Evolutionary conservation across 2,329 filamentous ascomycete species (phyloP).

Genomic region (Calonectria ilicicola): DNA sequence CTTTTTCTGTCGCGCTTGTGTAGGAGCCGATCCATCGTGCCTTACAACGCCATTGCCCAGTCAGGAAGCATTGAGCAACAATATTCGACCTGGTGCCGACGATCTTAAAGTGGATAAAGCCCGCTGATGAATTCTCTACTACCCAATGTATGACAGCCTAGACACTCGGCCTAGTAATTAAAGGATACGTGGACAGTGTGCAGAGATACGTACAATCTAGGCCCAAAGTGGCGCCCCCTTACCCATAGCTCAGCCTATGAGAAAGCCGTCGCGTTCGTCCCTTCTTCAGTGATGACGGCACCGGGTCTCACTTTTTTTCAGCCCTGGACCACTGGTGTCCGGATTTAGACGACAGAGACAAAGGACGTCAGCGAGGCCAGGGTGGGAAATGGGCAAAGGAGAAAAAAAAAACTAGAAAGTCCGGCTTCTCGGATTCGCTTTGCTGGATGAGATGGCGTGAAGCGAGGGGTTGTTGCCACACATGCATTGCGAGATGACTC

Average conservation of each 20-base stretch:
- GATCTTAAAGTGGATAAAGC: background rate
- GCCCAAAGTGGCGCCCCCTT: slow-evolving; percentile 5
- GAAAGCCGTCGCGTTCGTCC: slow-evolving; percentile 6
- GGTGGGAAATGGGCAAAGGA: background rate
- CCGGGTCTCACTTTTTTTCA: slow-evolving; percentile 11
- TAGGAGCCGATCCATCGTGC: background rate
- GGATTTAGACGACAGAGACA: slow-evolving; percentile 9
- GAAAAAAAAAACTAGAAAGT: background rate
- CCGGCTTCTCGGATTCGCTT: background rate
- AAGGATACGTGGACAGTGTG: slow-evolving; percentile 10
- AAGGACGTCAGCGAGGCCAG: background rate
- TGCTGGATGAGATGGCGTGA: background rate
- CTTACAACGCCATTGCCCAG: background rate
- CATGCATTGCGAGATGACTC: background rate
- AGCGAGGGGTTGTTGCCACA: background rate
- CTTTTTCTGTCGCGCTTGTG: background rate
- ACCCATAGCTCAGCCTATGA: slow-evolving; percentile 9
- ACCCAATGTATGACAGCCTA: background rate
- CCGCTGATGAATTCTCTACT: background rate
- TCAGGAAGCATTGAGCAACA: no score
- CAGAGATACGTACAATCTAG: background rate
- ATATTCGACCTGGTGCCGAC: no score
- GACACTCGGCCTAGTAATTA: background rate
- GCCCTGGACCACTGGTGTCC: slow-evolving; percentile 14
- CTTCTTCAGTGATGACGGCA: slow-evolving; percentile 11